A percentile compares a stretch with the other conserved stretches of the same genome.
phyloP scores from a whole-genome alignment of 2,329 filamentous ascomycete species.

The Sarocladiaceae sp. region DNA sequence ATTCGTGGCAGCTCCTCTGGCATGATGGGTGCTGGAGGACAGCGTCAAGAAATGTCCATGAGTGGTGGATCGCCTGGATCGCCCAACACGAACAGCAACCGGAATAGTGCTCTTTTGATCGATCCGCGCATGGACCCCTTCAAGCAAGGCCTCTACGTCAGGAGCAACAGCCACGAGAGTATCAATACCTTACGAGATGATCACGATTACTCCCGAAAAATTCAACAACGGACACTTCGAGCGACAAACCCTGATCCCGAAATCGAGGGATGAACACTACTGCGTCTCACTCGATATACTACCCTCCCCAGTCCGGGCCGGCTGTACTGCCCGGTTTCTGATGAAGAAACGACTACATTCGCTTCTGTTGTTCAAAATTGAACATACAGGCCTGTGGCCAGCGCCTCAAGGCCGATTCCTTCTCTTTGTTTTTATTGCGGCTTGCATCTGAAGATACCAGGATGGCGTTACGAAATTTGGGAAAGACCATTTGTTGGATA shows the following conservation, averaged over 20 bases:
- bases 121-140: conserved; percentile 63
- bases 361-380: conserved; percentile 8
- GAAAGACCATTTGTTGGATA: conserved; percentile 16
- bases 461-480: conserved; percentile 30
- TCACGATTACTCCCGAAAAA: conserved; percentile 60
- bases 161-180: conserved; percentile 59
- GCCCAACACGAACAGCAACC: conserved; percentile 37
- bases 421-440: conserved; percentile 6
- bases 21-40: conserved; percentile 37
- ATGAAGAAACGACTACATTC: conserved; percentile 7
- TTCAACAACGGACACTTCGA: conserved; percentile 54
- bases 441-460: conserved; percentile 19
- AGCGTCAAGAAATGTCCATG: conserved; percentile 36
- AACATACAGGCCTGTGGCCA: neutral
- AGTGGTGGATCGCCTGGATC: conserved; percentile 24
- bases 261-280: neutral
- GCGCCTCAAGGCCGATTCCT: neutral
- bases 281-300: neutral
- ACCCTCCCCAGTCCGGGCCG: neutral
- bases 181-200: conserved; percentile 61
- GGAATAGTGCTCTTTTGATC: conserved; percentile 51
- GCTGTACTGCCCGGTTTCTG: neutral
- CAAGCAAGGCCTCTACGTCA: conserved; percentile 50
- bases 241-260: conserved; percentile 58
- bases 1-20: conserved; percentile 48